phyloP scores from a whole-genome alignment of 169 alveolate species.

The Cardiosporidium cionae region DNA sequence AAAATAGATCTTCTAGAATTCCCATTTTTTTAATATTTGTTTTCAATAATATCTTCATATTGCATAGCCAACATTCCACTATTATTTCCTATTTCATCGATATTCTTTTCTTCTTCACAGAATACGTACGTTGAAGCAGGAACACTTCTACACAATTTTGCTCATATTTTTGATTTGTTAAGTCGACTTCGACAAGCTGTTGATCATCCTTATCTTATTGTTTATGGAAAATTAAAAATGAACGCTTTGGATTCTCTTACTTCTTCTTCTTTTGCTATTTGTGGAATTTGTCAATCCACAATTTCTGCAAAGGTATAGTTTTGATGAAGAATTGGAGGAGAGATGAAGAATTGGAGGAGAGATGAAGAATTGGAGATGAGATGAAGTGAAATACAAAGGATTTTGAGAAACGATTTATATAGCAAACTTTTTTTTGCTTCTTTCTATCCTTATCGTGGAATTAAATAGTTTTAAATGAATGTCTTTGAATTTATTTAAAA shows the following conservation, averaged over 20 bases:
- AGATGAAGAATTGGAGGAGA: too few relatives aligned
- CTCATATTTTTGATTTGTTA: slow-evolving; percentile 76
- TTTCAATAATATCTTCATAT: not conserved
- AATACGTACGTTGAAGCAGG: slow-evolving; percentile 67
- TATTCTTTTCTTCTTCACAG: not conserved
- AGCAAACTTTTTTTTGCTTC: too few relatives aligned
- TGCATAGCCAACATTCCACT: not conserved
- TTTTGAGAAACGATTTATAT: too few relatives aligned
- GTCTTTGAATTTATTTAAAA: too few relatives aligned
- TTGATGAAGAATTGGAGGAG: not conserved
- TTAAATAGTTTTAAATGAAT: too few relatives aligned
- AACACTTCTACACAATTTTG: slow-evolving; percentile 74
- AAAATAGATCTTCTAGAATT: not conserved
- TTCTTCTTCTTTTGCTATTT: too few relatives aligned
- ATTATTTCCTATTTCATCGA: not conserved
- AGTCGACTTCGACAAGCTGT: slow-evolving; percentile 82
- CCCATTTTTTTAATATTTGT: not conserved
- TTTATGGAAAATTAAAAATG: slow-evolving; percentile 62
- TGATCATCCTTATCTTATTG: slow-evolving; percentile 77
- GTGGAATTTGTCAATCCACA: too few relatives aligned
- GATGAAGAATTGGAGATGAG: too few relatives aligned
- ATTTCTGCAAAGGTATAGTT: too few relatives aligned
- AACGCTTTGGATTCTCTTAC: too few relatives aligned
- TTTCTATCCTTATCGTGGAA: too few relatives aligned
- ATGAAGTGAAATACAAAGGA: too few relatives aligned